Conservation (phyloP, 768 basidiomycete genomes). For the Dendrothele bispora region DNA sequence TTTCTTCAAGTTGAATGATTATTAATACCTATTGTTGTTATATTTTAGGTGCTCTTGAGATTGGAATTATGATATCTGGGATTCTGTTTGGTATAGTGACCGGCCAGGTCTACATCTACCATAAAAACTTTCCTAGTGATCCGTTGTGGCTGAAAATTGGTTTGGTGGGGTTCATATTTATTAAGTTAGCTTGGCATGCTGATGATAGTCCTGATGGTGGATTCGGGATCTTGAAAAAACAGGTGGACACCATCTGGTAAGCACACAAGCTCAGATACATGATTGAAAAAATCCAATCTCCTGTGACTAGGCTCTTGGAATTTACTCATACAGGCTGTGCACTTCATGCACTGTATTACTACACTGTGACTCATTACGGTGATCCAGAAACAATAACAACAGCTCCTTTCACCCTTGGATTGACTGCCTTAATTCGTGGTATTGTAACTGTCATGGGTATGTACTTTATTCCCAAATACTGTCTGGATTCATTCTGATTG, state of each 20-base stretch:
- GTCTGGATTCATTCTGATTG: background rate
- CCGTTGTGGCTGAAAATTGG: background rate
- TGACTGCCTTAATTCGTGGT: background rate
- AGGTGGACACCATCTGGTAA: background rate
- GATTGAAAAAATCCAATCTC: too few species aligned
- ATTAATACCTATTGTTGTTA: too few species aligned
- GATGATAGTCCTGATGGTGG: too few species aligned
- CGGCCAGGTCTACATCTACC: background rate
- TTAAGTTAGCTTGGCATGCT: too few species aligned
- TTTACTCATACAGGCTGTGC: background rate
- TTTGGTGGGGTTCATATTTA: background rate
- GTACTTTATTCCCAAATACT: background rate
- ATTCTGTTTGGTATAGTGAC: background rate
- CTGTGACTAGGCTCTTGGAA: constrained; percentile 1
- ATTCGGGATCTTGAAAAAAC: background rate
- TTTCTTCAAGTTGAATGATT: too few species aligned
- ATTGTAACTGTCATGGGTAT: background rate
- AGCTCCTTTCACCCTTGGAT: background rate
- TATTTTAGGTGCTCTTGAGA: background rate
- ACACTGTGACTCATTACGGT: background rate
- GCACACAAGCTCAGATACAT: background rate
- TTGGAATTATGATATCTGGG: background rate
- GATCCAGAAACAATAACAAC: background rate
- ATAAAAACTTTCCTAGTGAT: background rate
- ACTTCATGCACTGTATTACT: background rate